Conservation (phyloP, 2,329 filamentous ascomycete species). For the Scedosporium aurantiacum region DNA sequence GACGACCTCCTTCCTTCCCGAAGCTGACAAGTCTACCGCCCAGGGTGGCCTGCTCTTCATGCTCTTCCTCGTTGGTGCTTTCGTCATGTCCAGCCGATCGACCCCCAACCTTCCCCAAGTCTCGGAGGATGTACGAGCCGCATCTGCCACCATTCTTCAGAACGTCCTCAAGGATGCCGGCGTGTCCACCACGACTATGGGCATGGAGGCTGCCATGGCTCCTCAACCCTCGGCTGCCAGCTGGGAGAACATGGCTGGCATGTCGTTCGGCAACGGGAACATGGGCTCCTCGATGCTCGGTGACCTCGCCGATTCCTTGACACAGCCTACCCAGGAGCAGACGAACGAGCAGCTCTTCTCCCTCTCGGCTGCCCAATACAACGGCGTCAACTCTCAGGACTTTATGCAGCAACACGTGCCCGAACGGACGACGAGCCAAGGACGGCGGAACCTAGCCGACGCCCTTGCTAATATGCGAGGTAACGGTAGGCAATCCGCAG, state of each 20-base stretch:
- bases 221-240: constrained; percentile 12
- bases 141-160: constrained; percentile 66
- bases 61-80: constrained; percentile 92
- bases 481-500: constrained; percentile 59
- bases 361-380: constrained; percentile 79
- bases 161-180: constrained; percentile 75
- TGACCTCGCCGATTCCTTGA: constrained; percentile 56
- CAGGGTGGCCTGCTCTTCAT: constrained; percentile 81
- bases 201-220: constrained; percentile 7
- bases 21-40: constrained; percentile 54
- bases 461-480: constrained; percentile 69
- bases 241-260: constrained; percentile 14
- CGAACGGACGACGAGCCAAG: constrained; percentile 45
- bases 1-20: constrained; percentile 20
- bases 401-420: constrained; percentile 48
- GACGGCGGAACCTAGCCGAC: constrained; percentile 67
- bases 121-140: constrained; percentile 69
- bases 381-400: constrained; percentile 66
- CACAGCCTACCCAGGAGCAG: constrained; percentile 71
- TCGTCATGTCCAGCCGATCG: constrained; percentile 79
- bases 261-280: constrained; percentile 2
- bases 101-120: constrained; percentile 63
- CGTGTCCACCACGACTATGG: constrained; percentile 24
- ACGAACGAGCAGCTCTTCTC: constrained; percentile 81
- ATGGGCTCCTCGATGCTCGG: constrained; percentile 51